These are phyloP conservation scores for Candida insectorum DNA, from an alignment of 805 yeast species.

Conservation along the genomic window DNA sequence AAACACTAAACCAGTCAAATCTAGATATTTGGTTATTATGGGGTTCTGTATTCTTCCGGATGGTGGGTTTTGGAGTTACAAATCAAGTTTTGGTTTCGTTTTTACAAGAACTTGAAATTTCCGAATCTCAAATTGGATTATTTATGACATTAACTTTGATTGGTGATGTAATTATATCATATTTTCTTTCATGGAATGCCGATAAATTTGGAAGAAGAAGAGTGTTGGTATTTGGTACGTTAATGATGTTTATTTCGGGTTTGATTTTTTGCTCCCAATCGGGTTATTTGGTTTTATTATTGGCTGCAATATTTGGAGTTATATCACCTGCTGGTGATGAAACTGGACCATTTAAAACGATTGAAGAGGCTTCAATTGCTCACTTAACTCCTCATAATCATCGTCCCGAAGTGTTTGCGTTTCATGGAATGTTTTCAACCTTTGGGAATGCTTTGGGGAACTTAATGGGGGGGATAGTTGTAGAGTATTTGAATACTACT, in stretches of 20 bases:
- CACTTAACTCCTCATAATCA: conserved; percentile 64
- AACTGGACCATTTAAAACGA: conserved; percentile 84
- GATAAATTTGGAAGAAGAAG: conserved; percentile 64
- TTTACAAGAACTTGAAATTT: conserved; percentile 50
- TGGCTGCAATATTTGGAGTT: conserved; percentile 80
- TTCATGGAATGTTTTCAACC: conserved; percentile 67
- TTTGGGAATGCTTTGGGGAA: conserved; percentile 76
- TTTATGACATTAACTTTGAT: conserved; percentile 79
- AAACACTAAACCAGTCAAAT: conserved; percentile 36
- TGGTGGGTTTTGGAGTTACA: conserved; percentile 74
- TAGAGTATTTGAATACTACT: conserved; percentile 40
- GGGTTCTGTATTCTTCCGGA: conserved; percentile 64
- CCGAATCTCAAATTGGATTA: conserved; percentile 61
- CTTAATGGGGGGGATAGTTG: conserved; percentile 55
- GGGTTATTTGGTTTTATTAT: conserved; percentile 51
- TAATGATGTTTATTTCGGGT: conserved; percentile 70
- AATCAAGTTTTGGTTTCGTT: conserved; percentile 75
- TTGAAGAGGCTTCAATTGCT: conserved; percentile 81
- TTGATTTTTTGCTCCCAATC: conserved; percentile 55
- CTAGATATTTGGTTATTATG: conserved; percentile 62
- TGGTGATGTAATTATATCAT: conserved; percentile 76
- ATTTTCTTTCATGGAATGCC: conserved; percentile 72
- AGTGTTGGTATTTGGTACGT: conserved; percentile 60
- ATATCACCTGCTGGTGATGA: conserved; percentile 89
- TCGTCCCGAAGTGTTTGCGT: conserved; percentile 72